Evolutionary conservation across 139 green algal species (phyloP).

Genomic region (Tetradesmus lagerheimii): DNA sequence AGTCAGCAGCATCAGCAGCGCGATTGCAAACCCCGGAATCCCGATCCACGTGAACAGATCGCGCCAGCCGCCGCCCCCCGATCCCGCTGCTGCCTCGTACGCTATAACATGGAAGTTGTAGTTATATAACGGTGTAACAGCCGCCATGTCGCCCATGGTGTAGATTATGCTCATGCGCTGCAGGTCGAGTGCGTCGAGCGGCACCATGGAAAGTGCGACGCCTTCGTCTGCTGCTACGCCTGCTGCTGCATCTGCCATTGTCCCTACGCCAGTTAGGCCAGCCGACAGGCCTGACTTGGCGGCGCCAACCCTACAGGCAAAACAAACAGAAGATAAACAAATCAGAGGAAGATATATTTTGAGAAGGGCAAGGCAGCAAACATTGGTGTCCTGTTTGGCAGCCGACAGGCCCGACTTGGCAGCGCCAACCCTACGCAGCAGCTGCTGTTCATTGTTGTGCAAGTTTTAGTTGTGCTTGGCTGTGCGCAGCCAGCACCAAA

Average conservation of each 20-base stretch:
- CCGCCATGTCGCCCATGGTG: slow-evolving; percentile 82
- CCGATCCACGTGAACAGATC: slow-evolving; percentile 76
- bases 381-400: too few species aligned
- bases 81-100: slow-evolving; percentile 38
- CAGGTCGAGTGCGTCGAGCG: slow-evolving; percentile 85
- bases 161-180: slow-evolving; percentile 65
- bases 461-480: too few species aligned
- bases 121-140: slow-evolving; percentile 81
- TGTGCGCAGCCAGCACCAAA: too few species aligned
- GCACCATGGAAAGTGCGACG: slow-evolving; percentile 63
- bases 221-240: slow-evolving; percentile 1
- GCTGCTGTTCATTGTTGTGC: too few species aligned
- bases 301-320: neutral
- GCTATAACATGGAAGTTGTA: slow-evolving; percentile 79
- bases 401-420: neutral
- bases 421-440: neutral
- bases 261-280: neutral
- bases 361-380: too few species aligned
- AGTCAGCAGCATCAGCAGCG: slow-evolving; percentile 66
- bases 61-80: slow-evolving; percentile 65
- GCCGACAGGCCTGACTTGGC: neutral
- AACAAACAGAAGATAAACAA: neutral
- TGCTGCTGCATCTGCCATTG: slow-evolving; percentile 24
- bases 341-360: too few species aligned
- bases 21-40: slow-evolving; percentile 75